Conservation (phyloP, 208 protist species). For the Kentomonas sorsogonicus region DNA sequence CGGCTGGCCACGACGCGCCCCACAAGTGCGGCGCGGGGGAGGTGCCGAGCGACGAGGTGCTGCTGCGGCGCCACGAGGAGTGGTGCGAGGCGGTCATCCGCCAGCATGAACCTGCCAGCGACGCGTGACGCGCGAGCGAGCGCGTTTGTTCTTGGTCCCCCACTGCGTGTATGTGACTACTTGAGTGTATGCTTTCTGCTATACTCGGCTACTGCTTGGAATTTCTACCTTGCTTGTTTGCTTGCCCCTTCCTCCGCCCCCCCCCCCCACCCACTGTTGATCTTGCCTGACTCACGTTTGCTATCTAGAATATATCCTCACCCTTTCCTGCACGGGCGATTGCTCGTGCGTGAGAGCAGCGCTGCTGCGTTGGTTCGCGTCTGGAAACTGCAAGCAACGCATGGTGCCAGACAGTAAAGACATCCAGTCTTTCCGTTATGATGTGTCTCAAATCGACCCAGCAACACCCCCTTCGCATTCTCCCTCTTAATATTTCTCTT, state of each 20-base stretch:
- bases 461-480: neutral
- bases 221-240: too few species aligned
- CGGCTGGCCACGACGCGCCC: slow-evolving; percentile 26
- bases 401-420: slow-evolving; percentile 38
- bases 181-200: too few species aligned
- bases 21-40: slow-evolving; percentile 20
- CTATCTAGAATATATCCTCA: neutral
- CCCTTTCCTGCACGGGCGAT: neutral
- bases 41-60: slow-evolving; percentile 21
- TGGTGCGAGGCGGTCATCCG: slow-evolving; percentile 32
- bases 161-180: too few species aligned
- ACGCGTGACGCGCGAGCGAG: too few species aligned
- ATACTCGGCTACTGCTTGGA: too few species aligned
- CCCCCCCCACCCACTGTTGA: too few species aligned
- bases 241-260: too few species aligned
- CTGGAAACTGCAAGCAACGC: neutral
- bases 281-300: too few species aligned
- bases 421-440: slow-evolving; percentile 13
- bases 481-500: slow-evolving; percentile 3
- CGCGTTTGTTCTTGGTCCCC: too few species aligned
- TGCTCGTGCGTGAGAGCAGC: neutral
- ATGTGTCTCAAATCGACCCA: neutral
- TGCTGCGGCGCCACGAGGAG: slow-evolving; percentile 26
- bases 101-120: neutral
- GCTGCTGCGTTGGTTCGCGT: neutral